Base-by-base conservation (phyloP, 768 basidiomycete genomes). In the Lactifluus hygrophoroides region DNA sequence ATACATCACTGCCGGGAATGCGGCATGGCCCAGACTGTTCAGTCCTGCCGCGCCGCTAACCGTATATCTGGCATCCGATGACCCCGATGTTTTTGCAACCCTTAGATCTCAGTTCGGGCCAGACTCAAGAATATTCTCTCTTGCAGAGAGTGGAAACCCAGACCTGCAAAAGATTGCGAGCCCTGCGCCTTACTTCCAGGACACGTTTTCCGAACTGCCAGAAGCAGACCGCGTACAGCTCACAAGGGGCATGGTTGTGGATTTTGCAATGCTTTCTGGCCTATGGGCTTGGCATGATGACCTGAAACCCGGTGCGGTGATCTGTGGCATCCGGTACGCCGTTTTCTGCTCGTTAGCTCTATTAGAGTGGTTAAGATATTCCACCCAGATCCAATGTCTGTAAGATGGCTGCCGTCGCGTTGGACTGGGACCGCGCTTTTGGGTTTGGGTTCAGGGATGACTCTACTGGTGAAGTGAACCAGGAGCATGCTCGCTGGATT, bases 381-480 rank as follows among this genome's bases (percentile, higher is more conserved):
- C 25, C 25, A 10, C 5, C 16, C 58, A 86, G 85, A 60, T 86
- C 85, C 6, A 81, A 78, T 56, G 69, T 85, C 1, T 86, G 86
- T 67, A 77, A 72, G 53, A 59, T 85, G 54, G 71, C 81, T 30
- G 83, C 83, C 9, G 71, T 85, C 32, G 83, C 79, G 9, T 67
- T 86, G 30, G 84, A 82, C 5, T 88, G 85, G 83, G 75, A 79
- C 17, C 71, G 73, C 25, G 81, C 85, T 0, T 86, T 87, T 64
- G 84, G 83, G 0, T 67, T 73, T 19, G 75, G 80, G 13, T 74
- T 60, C 19, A 54, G 51, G 13, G 66, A 69, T 28, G 54, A 69
- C 47, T 25, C 69, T 2, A 71, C 71, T 70, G 83, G 82, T 14
- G 58, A 70, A 21, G 71, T 80, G 16, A 80, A 83, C 61, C 65